A percentile compares a stretch with the other conserved stretches of the same genome.
Conservation (phyloP, 176 grass and related monocot species). For the Juncus inflexus region DNA sequence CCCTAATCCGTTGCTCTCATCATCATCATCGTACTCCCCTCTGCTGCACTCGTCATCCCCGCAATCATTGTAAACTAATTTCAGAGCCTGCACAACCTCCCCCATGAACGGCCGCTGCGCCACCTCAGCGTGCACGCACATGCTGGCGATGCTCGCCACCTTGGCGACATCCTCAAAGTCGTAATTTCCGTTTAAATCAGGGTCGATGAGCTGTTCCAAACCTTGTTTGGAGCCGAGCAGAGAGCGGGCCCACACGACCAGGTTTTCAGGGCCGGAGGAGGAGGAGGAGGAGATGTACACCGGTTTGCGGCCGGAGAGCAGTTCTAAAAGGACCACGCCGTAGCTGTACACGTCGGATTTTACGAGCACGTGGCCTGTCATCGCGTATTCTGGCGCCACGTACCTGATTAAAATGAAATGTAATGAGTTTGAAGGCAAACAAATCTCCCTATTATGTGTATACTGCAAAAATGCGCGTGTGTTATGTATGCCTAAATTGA, state of each 20-base stretch:
- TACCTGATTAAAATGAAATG: slow-evolving; percentile 45
- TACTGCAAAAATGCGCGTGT: too few relatives aligned
- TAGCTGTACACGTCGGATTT: slow-evolving; percentile 98
- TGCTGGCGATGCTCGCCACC: slow-evolving; percentile 86
- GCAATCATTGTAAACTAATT: slow-evolving; percentile 72
- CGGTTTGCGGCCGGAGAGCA: slow-evolving; percentile 91
- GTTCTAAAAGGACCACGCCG: slow-evolving; percentile 87
- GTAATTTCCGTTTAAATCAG: slow-evolving; percentile 57
- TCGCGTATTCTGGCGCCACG: slow-evolving; percentile 99
- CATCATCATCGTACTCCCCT: slow-evolving; percentile 58
- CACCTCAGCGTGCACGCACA: slow-evolving; percentile 66
- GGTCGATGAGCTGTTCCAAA: slow-evolving; percentile 72
- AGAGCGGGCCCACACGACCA: slow-evolving; percentile 88
- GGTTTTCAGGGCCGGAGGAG: slow-evolving; percentile 57
- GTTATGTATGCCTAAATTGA: too few relatives aligned
- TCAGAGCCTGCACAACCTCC: slow-evolving; percentile 96
- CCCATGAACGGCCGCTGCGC: slow-evolving; percentile 97
- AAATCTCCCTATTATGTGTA: too few relatives aligned
- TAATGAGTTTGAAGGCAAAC: too few relatives aligned
- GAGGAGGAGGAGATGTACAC: slow-evolving; percentile 51
- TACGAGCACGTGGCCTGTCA: slow-evolving; percentile 92
- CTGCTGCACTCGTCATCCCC: slow-evolving; percentile 76
- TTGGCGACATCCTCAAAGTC: slow-evolving; percentile 91
- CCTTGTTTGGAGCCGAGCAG: slow-evolving; percentile 65
- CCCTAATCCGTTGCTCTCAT: slow-evolving; percentile 34